Evolutionary conservation across 768 basidiomycete species (phyloP).

Genomic region (Mycena crocata): DNA sequence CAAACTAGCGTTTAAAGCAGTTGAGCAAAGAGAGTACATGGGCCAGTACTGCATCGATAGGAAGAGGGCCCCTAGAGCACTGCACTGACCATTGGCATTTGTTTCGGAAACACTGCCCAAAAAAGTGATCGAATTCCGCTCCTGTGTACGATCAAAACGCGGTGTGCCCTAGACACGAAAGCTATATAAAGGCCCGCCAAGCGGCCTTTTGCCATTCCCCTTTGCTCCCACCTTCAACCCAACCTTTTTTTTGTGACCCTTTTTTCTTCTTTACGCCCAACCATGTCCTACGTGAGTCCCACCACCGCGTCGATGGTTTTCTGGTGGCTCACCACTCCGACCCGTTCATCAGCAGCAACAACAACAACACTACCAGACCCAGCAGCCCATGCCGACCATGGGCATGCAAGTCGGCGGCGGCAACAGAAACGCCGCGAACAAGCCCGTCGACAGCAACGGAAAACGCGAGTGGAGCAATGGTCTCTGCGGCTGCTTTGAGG

Average conservation of each 20-base stretch:
- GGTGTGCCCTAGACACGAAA: too few relatives aligned
- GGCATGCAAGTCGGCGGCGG: conserved; percentile 38
- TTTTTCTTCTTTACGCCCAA: background rate
- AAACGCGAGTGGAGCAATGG: conserved; percentile 47
- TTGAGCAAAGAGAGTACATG: too few relatives aligned
- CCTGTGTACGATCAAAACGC: too few relatives aligned
- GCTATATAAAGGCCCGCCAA: too few relatives aligned
- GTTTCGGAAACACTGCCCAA: too few relatives aligned
- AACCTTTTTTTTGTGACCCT: conserved; percentile 10
- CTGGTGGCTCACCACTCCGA: too few relatives aligned
- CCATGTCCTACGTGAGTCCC: conserved; percentile 30
- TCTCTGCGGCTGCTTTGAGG: conserved; percentile 41
- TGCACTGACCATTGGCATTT: too few relatives aligned
- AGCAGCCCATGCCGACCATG: conserved; percentile 32
- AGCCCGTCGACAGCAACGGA: conserved; percentile 41
- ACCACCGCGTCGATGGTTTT: background rate
- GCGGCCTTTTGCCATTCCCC: too few relatives aligned
- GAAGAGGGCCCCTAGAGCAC: too few relatives aligned
- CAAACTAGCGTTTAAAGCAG: too few relatives aligned
- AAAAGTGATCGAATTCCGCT: too few relatives aligned
- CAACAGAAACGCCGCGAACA: conserved; percentile 42
- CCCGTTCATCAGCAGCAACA: conserved; percentile 8
- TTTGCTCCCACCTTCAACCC: background rate
- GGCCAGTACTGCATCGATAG: too few relatives aligned
- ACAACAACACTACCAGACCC: conserved; percentile 28